Conservation (phyloP, 2,329 filamentous ascomycete genomes). For the Colletotrichum endophyticum region DNA sequence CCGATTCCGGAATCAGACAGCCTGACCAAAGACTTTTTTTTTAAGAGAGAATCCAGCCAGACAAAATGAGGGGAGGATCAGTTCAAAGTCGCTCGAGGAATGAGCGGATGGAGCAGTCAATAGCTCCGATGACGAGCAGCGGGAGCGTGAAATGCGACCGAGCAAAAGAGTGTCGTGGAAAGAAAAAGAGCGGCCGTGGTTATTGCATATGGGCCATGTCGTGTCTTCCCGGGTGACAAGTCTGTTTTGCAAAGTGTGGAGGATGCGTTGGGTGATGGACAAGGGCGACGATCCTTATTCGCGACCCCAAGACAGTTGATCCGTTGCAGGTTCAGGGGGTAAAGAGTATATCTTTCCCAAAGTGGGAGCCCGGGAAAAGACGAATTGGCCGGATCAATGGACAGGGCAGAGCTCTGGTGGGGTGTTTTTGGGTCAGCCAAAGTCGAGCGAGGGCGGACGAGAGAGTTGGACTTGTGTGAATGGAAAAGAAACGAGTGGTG, state of each 20-base stretch:
- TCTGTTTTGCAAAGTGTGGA: conserved; percentile 6
- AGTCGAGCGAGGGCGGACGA: neutral
- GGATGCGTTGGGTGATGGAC: conserved; percentile 8
- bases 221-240: conserved; percentile 10
- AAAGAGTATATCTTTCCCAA: neutral
- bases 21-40: neutral
- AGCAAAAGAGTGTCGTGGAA: neutral
- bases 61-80: neutral
- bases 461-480: neutral
- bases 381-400: neutral
- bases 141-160: conserved; percentile 1
- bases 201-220: conserved; percentile 20
- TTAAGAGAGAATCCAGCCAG: neutral
- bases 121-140: conserved; percentile 4
- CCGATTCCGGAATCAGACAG: neutral
- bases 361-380: neutral
- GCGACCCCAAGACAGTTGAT: conserved; percentile 18
- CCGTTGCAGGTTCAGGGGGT: conserved; percentile 10
- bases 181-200: conserved; percentile 7
- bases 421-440: neutral
- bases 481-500: conserved; percentile 16
- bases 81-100: neutral
- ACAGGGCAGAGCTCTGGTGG: neutral
- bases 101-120: neutral
- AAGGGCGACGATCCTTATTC: conserved; percentile 22